Evolutionary conservation across 176 grass and related monocot species (phyloP).

Genomic region (Raddia guianensis): DNA sequence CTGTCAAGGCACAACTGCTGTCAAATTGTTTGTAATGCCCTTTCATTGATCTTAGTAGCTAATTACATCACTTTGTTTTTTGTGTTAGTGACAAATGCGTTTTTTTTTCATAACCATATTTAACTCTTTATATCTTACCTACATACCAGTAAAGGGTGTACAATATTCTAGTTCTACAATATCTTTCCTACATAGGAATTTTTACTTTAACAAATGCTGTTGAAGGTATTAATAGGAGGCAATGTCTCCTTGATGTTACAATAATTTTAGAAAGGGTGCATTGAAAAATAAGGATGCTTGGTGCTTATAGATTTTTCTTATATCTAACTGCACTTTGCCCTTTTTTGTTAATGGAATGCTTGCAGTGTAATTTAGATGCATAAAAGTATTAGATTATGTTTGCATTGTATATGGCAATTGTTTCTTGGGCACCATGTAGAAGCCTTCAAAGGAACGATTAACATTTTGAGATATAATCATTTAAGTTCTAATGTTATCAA

Average conservation of each 20-base stretch:
- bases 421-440: background rate
- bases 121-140: constrained; percentile 19
- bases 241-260: background rate
- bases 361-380: background rate
- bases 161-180: background rate
- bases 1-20: background rate
- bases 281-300: background rate
- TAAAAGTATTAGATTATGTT: background rate
- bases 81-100: background rate
- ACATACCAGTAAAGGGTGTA: constrained; percentile 8
- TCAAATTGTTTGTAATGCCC: background rate
- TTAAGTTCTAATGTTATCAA: constrained; percentile 1
- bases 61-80: background rate
- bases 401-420: background rate
- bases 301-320: background rate
- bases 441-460: background rate
- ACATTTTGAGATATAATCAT: background rate
- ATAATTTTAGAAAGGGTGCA: background rate
- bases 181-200: background rate
- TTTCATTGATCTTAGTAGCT: constrained; percentile 5
- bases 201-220: background rate
- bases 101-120: background rate
- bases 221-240: background rate
- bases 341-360: background rate
- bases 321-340: background rate